Percentiles rank a stretch among this genome's conserved stretches.
phyloP scores from a whole-genome alignment of 495 filamentous ascomycete genomes.

The Podospora comata region DNA sequence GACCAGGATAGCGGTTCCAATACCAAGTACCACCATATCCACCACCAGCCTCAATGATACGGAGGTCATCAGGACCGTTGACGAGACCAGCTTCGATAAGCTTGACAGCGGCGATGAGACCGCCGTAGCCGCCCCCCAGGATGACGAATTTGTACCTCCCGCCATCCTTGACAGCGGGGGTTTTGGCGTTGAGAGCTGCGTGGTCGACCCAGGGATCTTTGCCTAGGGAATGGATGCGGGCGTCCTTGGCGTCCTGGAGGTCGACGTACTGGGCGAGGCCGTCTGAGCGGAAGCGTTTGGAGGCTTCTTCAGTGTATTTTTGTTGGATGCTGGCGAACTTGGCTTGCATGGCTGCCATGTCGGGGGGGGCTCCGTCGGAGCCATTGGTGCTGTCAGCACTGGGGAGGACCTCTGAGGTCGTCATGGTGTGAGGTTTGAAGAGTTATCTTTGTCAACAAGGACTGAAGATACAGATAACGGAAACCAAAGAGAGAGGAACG shows the following conservation, averaged over 20 bases:
- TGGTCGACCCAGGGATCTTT: constrained; percentile 50
- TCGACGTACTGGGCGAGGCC: constrained; percentile 43
- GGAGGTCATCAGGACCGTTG: constrained; percentile 42
- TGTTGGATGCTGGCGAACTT: constrained; percentile 34
- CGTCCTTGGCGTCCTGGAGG: constrained; percentile 29
- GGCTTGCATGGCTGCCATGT: not conserved
- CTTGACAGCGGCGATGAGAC: constrained; percentile 47
- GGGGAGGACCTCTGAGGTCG: not conserved
- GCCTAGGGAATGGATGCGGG: constrained; percentile 34
- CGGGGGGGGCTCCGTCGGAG: too few species aligned
- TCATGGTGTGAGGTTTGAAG: not conserved
- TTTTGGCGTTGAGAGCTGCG: constrained; percentile 36
- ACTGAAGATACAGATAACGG: not conserved
- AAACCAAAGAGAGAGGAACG: not conserved
- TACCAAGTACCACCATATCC: constrained; percentile 56
- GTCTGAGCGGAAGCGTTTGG: constrained; percentile 46
- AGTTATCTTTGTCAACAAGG: not conserved
- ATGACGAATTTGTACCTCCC: constrained; percentile 45
- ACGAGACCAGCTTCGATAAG: constrained; percentile 49
- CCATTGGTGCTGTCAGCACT: not conserved
- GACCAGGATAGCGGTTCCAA: constrained; percentile 55
- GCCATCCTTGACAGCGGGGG: constrained; percentile 24
- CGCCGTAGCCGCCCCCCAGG: constrained; percentile 53
- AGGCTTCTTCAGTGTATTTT: constrained; percentile 46
- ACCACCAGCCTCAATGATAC: constrained; percentile 47